These are phyloP conservation scores for Licmophora abbreviata DNA, from an alignment of 108 stramenopile genomes.

Conservation along the genomic window DNA sequence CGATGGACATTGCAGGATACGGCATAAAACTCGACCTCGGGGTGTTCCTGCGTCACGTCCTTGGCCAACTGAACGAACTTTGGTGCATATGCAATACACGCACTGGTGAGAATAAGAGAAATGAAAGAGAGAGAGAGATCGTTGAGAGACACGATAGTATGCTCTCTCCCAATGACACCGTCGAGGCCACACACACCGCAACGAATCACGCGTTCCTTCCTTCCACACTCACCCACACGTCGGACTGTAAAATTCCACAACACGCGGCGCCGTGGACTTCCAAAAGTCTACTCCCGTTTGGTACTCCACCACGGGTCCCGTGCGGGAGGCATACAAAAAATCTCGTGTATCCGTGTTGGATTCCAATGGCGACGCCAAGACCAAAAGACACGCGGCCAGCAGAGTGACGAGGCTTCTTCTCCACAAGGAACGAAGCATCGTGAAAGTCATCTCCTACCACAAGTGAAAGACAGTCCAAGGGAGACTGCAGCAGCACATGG, in stretches of 20 bases:
- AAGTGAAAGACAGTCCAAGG: no score
- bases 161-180: background rate
- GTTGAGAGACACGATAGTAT: background rate
- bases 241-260: constrained; percentile 30
- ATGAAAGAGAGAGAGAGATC: constrained; percentile 1
- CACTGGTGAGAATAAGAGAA: constrained; percentile 8
- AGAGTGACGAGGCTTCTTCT: no score
- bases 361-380: no score
- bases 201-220: background rate
- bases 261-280: constrained; percentile 11
- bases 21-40: constrained; percentile 25
- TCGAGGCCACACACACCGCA: background rate
- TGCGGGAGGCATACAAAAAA: background rate
- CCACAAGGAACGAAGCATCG: no score
- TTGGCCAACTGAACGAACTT: constrained; percentile 19
- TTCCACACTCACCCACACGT: constrained; percentile 10
- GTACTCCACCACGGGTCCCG: background rate
- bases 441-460: no score
- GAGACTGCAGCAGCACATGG: no score
- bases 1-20: constrained; percentile 26
- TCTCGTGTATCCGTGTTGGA: no score
- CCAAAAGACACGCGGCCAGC: no score
- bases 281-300: constrained; percentile 4
- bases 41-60: constrained; percentile 6
- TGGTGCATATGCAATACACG: constrained; percentile 19